Conservation (phyloP, 2,329 filamentous ascomycete species). For the Curvularia eragrostidis region DNA sequence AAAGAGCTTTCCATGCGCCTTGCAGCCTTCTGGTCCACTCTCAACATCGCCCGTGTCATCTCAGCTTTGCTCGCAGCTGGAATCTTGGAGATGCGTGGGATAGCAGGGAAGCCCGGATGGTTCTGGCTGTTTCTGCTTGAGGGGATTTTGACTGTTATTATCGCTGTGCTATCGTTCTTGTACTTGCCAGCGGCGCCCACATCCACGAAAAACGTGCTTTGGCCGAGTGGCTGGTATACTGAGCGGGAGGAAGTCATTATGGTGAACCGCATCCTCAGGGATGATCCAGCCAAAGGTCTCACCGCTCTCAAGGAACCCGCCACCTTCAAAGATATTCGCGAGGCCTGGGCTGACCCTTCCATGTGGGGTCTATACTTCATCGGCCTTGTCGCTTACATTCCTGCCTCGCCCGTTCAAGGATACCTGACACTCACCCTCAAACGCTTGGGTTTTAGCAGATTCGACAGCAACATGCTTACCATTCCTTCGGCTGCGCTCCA, state of each 20-base stretch:
- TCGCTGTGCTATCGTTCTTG: slow-evolving; percentile 39
- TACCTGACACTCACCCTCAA: slow-evolving; percentile 52
- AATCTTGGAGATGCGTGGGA: slow-evolving; percentile 59
- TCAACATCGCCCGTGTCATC: slow-evolving; percentile 62
- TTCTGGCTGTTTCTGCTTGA: slow-evolving; percentile 61
- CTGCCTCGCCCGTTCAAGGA: slow-evolving; percentile 45
- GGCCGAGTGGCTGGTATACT: slow-evolving; percentile 67
- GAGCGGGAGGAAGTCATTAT: slow-evolving; percentile 72
- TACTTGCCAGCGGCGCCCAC: slow-evolving; percentile 61
- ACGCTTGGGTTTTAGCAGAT: slow-evolving; percentile 51
- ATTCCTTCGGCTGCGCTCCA: slow-evolving; percentile 56
- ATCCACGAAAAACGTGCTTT: slow-evolving; percentile 33
- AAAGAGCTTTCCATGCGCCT: slow-evolving; percentile 72
- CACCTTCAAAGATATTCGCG: slow-evolving; percentile 55
- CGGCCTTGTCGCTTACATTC: slow-evolving; percentile 51
- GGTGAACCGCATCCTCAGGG: slow-evolving; percentile 67
- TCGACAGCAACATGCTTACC: slow-evolving; percentile 53
- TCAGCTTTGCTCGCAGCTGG: slow-evolving; percentile 63
- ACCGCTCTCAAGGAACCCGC: slow-evolving; percentile 65
- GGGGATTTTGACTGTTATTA: slow-evolving; percentile 39
- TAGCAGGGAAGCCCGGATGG: slow-evolving; percentile 60
- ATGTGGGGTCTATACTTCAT: slow-evolving; percentile 64
- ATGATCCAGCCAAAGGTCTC: slow-evolving; percentile 62
- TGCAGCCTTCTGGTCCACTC: slow-evolving; percentile 73
- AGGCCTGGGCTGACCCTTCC: slow-evolving; percentile 61